Evolutionary conservation across 805 yeast species (phyloP).

Genomic region (Cyberlindnera misumaiensis): DNA sequence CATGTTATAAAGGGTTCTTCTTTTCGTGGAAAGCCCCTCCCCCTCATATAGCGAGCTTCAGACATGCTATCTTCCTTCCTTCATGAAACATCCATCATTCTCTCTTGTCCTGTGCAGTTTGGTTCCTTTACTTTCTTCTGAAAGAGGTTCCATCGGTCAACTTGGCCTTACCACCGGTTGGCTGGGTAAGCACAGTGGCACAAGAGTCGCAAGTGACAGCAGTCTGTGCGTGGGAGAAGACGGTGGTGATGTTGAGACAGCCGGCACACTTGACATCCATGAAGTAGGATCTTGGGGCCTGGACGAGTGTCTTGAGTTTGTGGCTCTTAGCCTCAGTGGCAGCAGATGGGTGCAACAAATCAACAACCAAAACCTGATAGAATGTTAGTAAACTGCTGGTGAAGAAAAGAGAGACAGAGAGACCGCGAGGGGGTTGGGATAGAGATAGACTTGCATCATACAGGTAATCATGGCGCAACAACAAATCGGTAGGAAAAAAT

Average conservation of each 20-base stretch:
- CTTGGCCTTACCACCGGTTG: conserved; percentile 99
- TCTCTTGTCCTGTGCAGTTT: too few relatives aligned
- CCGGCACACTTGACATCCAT: conserved; percentile 99
- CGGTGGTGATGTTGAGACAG: conserved; percentile 97
- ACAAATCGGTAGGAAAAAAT: conserved; percentile 5
- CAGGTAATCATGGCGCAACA: too few relatives aligned
- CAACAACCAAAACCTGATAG: conserved; percentile 93
- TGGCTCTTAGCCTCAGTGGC: conserved; percentile 95
- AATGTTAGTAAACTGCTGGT: background rate
- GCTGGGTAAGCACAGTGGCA: conserved; percentile 96
- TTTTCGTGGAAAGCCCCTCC: too few relatives aligned
- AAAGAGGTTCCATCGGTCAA: conserved; percentile 99
- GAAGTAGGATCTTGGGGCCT: conserved; percentile 97
- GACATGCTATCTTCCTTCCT: too few relatives aligned
- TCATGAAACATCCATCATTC: too few relatives aligned
- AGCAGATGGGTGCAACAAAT: conserved; percentile 96
- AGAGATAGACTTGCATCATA: too few relatives aligned
- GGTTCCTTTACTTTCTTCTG: conserved; percentile 82
- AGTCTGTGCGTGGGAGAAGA: conserved; percentile 99
- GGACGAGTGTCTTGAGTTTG: conserved; percentile 96
- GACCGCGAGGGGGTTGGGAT: too few relatives aligned
- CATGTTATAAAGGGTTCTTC: too few relatives aligned
- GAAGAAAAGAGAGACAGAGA: conserved; percentile 1
- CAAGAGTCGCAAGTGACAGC: conserved; percentile 99
- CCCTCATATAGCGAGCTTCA: too few relatives aligned